phyloP scores from a whole-genome alignment of 768 basidiomycete species.

The Serpula lacrymans region DNA sequence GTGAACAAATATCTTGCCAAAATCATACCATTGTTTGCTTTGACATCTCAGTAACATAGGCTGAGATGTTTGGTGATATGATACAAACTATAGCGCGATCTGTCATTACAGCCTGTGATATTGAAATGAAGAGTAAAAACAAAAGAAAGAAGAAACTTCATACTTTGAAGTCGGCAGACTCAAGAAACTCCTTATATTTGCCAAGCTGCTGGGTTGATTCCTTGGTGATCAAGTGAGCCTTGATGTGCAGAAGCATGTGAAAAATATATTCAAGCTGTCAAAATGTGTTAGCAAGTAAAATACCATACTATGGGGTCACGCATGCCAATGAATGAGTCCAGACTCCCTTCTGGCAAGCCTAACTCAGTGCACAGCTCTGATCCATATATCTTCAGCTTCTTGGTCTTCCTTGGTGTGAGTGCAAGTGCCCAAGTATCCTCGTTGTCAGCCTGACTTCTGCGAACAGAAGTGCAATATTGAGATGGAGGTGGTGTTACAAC shows the following conservation, averaged over 20 bases:
- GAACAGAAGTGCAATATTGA: no score
- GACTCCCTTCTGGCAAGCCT: not conserved
- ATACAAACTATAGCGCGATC: no score
- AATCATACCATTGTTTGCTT: no score
- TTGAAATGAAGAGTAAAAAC: no score
- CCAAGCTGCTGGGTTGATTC: not conserved
- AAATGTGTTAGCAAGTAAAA: not conserved
- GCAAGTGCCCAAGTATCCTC: no score
- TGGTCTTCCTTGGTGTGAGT: conserved; percentile 1
- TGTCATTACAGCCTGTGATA: no score
- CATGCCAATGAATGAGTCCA: conserved; percentile 1
- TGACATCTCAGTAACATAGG: no score
- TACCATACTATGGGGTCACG: not conserved
- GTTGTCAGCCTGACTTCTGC: no score
- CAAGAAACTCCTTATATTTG: not conserved
- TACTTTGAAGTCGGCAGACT: not conserved
- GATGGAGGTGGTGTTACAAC: conserved; percentile 1
- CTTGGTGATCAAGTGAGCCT: not conserved
- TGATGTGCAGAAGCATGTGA: conserved; percentile 1
- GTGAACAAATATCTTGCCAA: no score
- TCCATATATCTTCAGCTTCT: not conserved
- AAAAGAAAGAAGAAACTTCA: no score
- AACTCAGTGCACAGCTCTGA: not conserved
- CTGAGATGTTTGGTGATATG: no score
- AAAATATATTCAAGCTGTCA: not conserved